Evolutionary conservation across 1,139 yeast species (phyloP), one percentile per base, ranked within the genome.

Genomic region (Zygoascus meyerae): DNA sequence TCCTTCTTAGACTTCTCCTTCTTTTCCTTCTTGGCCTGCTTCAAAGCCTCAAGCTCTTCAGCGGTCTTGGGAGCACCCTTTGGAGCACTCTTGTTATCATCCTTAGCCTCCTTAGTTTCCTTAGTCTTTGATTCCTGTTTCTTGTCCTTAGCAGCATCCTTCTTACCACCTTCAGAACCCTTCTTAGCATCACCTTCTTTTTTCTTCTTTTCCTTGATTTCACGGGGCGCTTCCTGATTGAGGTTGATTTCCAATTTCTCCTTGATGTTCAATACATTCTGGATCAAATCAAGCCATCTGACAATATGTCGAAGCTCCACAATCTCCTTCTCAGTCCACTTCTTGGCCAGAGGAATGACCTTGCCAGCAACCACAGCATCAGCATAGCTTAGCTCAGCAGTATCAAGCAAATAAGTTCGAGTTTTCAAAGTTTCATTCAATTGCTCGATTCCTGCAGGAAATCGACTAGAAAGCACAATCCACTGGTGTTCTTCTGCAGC

Each of bases 241-340:
- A 70, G 70, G 63, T 86, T 78, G 50, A 89, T 65, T 44, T 61
- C 64, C 51, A 90, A 61, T 62, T 77, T 74, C 46, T 71, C 77
- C 47, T 83, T 78, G 40, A 83, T 74, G 37, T 80, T 54, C 38
- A 67, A 52, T 51, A 74, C 67, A 63, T 81, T 78, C 71, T 92
- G 97, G 53, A 92, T 70, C 59, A 86, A 77, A 61, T 89, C 96
- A 18, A 78, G 78, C 97, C 97, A 92, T 75, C 97, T 83, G 54
- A 87, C 71, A 52, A 89, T 73, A 67, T 90, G 97, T 75, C 97
- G 85, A 64, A 69, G 68, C 44, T 68, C 65, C 45, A 78, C 76
- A 51, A 76, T 57, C 50, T 81, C 79, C 38, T 79, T 81, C 32
- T 71, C 69, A 37, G 78, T 67, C 78, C 87, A 78, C 51, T 72